phyloP scores from a whole-genome alignment of 148 eudicot species.

The Chenopodium formosanum region DNA sequence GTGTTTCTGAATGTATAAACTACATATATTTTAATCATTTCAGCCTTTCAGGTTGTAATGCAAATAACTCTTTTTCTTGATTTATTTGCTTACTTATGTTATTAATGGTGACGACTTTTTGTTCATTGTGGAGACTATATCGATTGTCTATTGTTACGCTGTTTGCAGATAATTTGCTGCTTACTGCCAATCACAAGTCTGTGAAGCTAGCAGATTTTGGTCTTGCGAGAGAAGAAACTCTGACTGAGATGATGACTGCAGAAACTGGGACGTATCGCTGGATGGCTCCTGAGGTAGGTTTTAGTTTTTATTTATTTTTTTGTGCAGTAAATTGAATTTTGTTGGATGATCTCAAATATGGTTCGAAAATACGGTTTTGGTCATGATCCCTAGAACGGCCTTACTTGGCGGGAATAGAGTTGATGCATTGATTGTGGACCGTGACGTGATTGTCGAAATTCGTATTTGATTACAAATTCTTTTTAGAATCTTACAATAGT shows the following conservation, averaged over 20 bases:
- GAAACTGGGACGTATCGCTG: constrained; percentile 99
- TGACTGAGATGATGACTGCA: constrained; percentile 99
- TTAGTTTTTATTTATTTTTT: background rate
- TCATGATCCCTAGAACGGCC: too few relatives aligned
- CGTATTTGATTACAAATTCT: too few relatives aligned
- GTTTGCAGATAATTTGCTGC: constrained; percentile 88
- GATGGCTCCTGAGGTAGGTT: constrained; percentile 99
- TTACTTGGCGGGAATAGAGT: too few relatives aligned
- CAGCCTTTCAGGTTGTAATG: constrained; percentile 4
- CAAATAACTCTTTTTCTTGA: background rate
- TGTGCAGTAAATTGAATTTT: background rate
- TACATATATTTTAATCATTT: too few relatives aligned
- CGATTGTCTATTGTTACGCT: constrained; percentile 33
- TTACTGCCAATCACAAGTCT: constrained; percentile 77
- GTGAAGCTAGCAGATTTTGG: constrained; percentile 99
- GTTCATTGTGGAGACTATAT: constrained; percentile 13
- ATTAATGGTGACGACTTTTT: background rate
- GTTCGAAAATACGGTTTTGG: too few relatives aligned
- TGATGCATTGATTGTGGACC: too few relatives aligned
- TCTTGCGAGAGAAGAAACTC: constrained; percentile 95
- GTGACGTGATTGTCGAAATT: too few relatives aligned
- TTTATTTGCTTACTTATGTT: background rate
- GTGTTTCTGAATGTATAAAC: background rate
- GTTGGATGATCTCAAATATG: background rate
- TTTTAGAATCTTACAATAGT: too few relatives aligned